Base-by-base conservation (phyloP, 805 yeast genomes). In the Cephaloascus fragrans region DNA sequence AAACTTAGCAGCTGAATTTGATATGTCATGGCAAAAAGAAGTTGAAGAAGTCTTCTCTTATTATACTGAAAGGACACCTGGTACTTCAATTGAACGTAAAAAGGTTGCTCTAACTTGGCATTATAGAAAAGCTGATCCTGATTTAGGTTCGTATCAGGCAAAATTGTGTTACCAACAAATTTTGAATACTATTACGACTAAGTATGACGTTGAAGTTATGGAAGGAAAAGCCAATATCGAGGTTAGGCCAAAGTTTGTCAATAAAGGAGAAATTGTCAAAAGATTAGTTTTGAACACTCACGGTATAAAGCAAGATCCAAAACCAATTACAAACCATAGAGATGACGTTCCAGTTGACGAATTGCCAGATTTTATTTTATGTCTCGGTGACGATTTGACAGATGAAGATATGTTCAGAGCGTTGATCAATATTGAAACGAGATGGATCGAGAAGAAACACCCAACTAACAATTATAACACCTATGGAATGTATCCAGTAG, bases 21-120 rank as follows among this genome's bases (percentile, higher is more conserved):
- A 93, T 59, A 88, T 93, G 96, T 70, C 88, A 19, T 93, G 99
- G 99, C 96, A 88, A 59, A 55, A 61, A n/a, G 77, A 75, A 40
- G 97, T 88, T 14, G 77, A 77, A 39, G 79, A 77, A 19, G 76
- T 85, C 3, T 85, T 84, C 65, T 73, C 66, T 39, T 66, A 75
- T 35, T 88, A 77, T 58, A 87, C 96, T 0, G 90, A 82, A 35
- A 79, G 80, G 45, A 93, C 98, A 0, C 96, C 95, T 2, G 97
- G 97, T 5, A 72, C 96, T 1, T 73, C 73, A 46, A 80, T 84
- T 37, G 99, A 93, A 60, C 72, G 72, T 51, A 93, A 93, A 58
- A 80, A 87, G 51, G 96, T 90, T 15, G 97, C 98, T 1, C 62
- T 93, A 39, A 90, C 97, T 1, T 93, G 99, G 99, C 99, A 93